Conservation (phyloP, 768 basidiomycete genomes). For the Macrolepiota albuminosa region DNA sequence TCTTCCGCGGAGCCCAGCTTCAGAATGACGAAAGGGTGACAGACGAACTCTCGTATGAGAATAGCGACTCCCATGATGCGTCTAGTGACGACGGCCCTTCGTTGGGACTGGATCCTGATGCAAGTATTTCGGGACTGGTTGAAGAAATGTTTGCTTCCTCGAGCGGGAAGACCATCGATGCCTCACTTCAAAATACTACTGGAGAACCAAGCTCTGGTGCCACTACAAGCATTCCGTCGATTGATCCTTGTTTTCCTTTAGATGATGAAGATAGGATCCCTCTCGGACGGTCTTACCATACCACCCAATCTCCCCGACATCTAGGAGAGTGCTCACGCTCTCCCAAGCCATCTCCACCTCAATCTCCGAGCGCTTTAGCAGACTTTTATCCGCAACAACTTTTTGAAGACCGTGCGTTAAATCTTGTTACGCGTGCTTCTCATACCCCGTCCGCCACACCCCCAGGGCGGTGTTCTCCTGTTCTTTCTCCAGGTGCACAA, state of each 20-base stretch:
- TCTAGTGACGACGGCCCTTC: constrained; percentile 30
- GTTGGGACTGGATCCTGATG: constrained; percentile 39
- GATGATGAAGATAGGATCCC: constrained; percentile 67
- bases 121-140: constrained; percentile 67
- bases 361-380: constrained; percentile 19
- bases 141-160: constrained; percentile 59
- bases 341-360: constrained; percentile 30
- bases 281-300: constrained; percentile 59
- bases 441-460: constrained; percentile 30
- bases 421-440: constrained; percentile 27
- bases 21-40: constrained; percentile 21
- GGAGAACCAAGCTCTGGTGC: background rate
- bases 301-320: constrained; percentile 44
- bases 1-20: constrained; percentile 31
- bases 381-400: constrained; percentile 14
- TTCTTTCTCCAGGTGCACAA: constrained; percentile 17
- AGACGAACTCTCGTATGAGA: constrained; percentile 39
- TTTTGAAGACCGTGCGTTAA: constrained; percentile 23
- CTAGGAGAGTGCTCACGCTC: constrained; percentile 30
- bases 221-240: constrained; percentile 34
- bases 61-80: constrained; percentile 37
- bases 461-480: constrained; percentile 26
- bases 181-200: background rate
- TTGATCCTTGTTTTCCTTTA: constrained; percentile 34
- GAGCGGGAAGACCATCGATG: constrained; percentile 18